A percentile compares a stretch with the other conserved stretches of the same genome.
phyloP scores from a whole-genome alignment of 306 rosid genomes.

The Dalbergia cochinchinensis region DNA sequence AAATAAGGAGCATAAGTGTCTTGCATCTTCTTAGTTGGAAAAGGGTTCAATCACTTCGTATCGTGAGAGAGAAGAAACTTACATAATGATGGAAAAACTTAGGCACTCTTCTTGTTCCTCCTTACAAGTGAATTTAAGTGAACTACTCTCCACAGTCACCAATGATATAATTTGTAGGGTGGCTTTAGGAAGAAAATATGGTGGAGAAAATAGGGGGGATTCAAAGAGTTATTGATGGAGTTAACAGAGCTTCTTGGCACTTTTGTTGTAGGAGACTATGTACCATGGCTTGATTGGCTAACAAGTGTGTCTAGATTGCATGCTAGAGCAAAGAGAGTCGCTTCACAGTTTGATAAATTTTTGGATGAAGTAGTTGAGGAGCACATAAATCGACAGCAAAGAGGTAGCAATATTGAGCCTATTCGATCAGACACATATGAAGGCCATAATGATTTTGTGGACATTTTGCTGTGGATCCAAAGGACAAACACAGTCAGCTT shows the following conservation, averaged over 20 bases:
- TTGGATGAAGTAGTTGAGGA: conserved; percentile 54
- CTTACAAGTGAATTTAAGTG: conserved; percentile 46
- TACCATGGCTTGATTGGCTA: conserved; percentile 62
- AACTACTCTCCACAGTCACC: conserved; percentile 34
- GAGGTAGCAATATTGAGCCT: neutral
- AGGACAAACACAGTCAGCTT: conserved; percentile 41
- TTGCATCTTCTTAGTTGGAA: conserved; percentile 42
- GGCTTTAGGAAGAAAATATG: conserved; percentile 58
- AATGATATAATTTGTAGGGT: conserved; percentile 58
- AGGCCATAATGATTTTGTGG: conserved; percentile 50
- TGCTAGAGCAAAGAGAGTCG: conserved; percentile 46
- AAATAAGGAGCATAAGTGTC: conserved; percentile 43
- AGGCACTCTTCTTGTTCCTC: neutral
- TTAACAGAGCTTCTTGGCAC: conserved; percentile 46
- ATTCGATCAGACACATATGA: neutral
- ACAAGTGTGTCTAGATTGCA: conserved; percentile 44
- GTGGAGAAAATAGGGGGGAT: conserved; percentile 34
- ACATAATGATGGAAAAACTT: conserved; percentile 29
- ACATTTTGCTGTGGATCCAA: conserved; percentile 52
- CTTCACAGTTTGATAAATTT: conserved; percentile 51
- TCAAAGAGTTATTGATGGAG: conserved; percentile 38
- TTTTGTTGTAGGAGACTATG: conserved; percentile 48
- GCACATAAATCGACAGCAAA: conserved; percentile 32
- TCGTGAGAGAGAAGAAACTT: conserved; percentile 46
- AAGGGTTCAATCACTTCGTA: conserved; percentile 31